Evolutionary conservation across 352 stramenopile genomes (phyloP).

Genomic region (Globisporangium megalacanthum): DNA sequence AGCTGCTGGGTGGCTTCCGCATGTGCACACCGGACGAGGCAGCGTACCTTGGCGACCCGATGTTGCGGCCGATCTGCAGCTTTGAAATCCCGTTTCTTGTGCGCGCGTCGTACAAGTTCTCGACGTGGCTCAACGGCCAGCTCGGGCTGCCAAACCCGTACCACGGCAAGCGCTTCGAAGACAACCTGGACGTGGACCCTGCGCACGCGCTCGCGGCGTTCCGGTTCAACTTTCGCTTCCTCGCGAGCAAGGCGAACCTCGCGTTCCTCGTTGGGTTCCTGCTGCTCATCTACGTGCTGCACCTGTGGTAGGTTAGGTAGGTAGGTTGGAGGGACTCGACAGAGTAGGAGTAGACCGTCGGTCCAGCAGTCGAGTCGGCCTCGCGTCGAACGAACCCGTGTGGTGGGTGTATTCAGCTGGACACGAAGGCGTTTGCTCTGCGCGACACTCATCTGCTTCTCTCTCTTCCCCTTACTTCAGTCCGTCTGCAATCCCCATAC

Average conservation of each 20-base stretch:
- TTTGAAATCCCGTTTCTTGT: conserved; percentile 77
- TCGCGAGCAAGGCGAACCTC: conserved; percentile 85
- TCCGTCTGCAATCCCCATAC: not conserved
- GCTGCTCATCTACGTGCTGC: conserved; percentile 59
- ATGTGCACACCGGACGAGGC: conserved; percentile 63
- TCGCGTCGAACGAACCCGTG: not conserved
- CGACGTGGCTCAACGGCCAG: conserved; percentile 67
- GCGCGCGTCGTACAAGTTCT: conserved; percentile 70
- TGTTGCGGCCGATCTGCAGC: conserved; percentile 80
- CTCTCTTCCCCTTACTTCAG: not conserved
- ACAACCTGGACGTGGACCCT: conserved; percentile 68
- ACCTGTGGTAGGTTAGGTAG: conserved; percentile 43
- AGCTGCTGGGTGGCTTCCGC: conserved; percentile 64
- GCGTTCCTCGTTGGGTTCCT: conserved; percentile 50
- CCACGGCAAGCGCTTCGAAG: conserved; percentile 56
- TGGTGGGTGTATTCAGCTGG: too few species aligned
- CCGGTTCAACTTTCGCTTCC: conserved; percentile 84
- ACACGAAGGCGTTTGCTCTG: not conserved
- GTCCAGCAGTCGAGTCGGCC: not conserved
- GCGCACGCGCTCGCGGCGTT: conserved; percentile 29
- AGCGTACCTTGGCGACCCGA: conserved; percentile 75
- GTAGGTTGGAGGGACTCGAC: not conserved
- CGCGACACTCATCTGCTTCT: not conserved
- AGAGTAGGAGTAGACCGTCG: conserved; percentile 1
- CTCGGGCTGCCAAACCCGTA: conserved; percentile 69